Base-by-base conservation (phyloP, 2,329 filamentous ascomycete genomes). In the Ophiocordyceps unilateralis region DNA sequence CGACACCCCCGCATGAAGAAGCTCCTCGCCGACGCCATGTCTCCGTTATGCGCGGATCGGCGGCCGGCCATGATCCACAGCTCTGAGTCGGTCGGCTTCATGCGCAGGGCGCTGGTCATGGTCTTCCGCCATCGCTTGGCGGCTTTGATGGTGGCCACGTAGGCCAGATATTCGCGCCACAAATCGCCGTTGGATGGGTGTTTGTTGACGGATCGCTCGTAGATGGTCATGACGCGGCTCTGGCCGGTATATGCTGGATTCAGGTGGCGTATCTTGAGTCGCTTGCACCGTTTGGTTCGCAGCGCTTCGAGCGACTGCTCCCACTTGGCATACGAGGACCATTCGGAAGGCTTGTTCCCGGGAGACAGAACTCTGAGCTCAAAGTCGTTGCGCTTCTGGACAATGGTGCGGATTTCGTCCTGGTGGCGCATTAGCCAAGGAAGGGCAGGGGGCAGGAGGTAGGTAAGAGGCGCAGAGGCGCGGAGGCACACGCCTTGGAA, bases 101-200 rank as follows among this genome's bases (percentile, higher is more conserved):
- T 71, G 49, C 89, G 75, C 51, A 96, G 68, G 15, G 85, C 83
- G 40, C 77, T 66, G 19, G 74, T 78, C 62, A 80, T 70, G 49
- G 74, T 66, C 46, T 68, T 70, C 61, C 74, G 78, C 64, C 78
- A 81, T 36, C 76, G 67, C 61, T 80, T 81, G 15, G 70, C 70
- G 6, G 78, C 76, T 52, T 74, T 79, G 55, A 78, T 70, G 49
- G 76, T 73, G 52, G 78, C 72, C 15, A 84, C 80, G 59, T 85
- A 96, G 45, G 81, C 75, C 46, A 96, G 78, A 56, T 94, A 95
- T 55, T 88, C 83, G 60, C 83, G 78, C 91, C 91, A 98, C 32
- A 98, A 68, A 2, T 73, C 74, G 30, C 87, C 56, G 55, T 84
- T 84, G 4, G 84, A 86, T 1, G 84, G 82, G 55, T 95, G 91